phyloP scores from a whole-genome alignment of 116 monocot genomes.

The Posidonia oceanica region DNA sequence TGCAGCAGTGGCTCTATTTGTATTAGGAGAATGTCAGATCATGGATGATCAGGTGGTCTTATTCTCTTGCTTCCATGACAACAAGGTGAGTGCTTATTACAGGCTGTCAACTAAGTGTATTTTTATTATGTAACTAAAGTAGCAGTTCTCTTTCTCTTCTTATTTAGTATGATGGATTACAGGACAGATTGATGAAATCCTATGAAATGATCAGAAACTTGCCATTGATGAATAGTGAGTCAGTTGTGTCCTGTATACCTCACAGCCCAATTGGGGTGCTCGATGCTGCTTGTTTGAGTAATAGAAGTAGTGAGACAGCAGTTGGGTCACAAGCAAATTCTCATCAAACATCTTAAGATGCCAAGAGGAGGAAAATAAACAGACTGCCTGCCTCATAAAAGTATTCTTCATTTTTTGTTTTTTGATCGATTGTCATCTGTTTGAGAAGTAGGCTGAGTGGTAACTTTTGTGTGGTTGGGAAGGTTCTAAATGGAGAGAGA shows the following conservation, averaged over 20 bases:
- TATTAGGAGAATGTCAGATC: slow-evolving; percentile 9
- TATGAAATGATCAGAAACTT: slow-evolving; percentile 45
- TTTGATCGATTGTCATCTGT: too few species aligned
- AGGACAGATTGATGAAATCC: slow-evolving; percentile 64
- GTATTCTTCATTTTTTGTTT: too few species aligned
- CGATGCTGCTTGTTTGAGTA: slow-evolving; percentile 70
- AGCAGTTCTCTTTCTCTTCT: too few species aligned
- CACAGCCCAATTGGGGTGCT: slow-evolving; percentile 88
- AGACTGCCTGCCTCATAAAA: too few species aligned
- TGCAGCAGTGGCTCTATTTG: slow-evolving; percentile 45
- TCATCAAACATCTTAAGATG: slow-evolving; percentile 18
- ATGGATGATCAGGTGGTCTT: slow-evolving; percentile 19
- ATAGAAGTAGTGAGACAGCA: slow-evolving; percentile 37
- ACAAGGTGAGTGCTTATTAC: slow-evolving; percentile 24
- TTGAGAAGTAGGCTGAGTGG: too few species aligned
- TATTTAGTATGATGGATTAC: slow-evolving; percentile 9
- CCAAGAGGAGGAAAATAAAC: slow-evolving; percentile 59
- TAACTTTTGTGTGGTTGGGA: too few species aligned
- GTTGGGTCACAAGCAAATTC: slow-evolving; percentile 27
- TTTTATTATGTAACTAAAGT: too few species aligned
- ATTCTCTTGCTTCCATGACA: slow-evolving; percentile 10
- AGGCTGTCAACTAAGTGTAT: too few species aligned
- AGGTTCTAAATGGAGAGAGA: too few species aligned
- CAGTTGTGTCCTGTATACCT: slow-evolving; percentile 31
- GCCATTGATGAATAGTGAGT: slow-evolving; percentile 11